phyloP scores from a whole-genome alignment of 1,284 basidiomycete species.

The Meira miltonrushii region DNA sequence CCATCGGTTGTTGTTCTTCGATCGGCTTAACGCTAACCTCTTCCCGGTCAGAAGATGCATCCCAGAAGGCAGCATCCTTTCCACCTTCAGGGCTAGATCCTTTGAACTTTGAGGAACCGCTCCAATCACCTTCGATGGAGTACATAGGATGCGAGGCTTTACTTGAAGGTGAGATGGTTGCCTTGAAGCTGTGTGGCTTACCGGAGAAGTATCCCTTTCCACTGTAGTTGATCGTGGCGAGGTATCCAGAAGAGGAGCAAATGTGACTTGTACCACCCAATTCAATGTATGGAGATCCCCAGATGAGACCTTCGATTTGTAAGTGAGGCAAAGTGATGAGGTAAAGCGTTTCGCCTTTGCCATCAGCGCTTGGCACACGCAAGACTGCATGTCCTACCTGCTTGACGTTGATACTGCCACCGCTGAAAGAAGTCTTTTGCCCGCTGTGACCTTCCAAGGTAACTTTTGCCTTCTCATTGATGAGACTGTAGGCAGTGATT shows the following conservation, averaged over 20 bases:
- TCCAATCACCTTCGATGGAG: slow-evolving; percentile 83
- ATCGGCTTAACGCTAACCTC: slow-evolving; percentile 67
- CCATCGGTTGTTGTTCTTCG: slow-evolving; percentile 69
- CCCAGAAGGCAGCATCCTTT: slow-evolving; percentile 56
- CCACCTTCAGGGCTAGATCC: slow-evolving; percentile 29
- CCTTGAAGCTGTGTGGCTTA: slow-evolving; percentile 88
- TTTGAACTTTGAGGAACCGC: slow-evolving; percentile 61
- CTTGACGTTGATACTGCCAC: slow-evolving; percentile 76
- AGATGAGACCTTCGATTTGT: slow-evolving; percentile 57
- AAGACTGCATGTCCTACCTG: slow-evolving; percentile 91
- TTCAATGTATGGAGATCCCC: slow-evolving; percentile 51
- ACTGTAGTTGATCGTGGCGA: slow-evolving; percentile 69
- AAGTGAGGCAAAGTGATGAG: slow-evolving; percentile 73
- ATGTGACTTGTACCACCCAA: slow-evolving; percentile 70
- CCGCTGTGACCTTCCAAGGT: slow-evolving; percentile 82
- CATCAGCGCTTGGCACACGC: slow-evolving; percentile 63
- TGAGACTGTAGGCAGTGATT: slow-evolving; percentile 61
- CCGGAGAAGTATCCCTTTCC: slow-evolving; percentile 89
- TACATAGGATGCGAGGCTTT: slow-evolving; percentile 56
- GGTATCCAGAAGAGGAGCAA: slow-evolving; percentile 69
- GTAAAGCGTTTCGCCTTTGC: slow-evolving; percentile 64
- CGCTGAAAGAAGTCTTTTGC: slow-evolving; percentile 77
- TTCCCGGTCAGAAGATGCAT: slow-evolving; percentile 58
- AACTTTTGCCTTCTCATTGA: slow-evolving; percentile 75
- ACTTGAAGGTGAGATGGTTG: slow-evolving; percentile 60